Evolutionary conservation across 2,329 filamentous ascomycete genomes (phyloP).

Genomic region (Aureobasidium sp.): DNA sequence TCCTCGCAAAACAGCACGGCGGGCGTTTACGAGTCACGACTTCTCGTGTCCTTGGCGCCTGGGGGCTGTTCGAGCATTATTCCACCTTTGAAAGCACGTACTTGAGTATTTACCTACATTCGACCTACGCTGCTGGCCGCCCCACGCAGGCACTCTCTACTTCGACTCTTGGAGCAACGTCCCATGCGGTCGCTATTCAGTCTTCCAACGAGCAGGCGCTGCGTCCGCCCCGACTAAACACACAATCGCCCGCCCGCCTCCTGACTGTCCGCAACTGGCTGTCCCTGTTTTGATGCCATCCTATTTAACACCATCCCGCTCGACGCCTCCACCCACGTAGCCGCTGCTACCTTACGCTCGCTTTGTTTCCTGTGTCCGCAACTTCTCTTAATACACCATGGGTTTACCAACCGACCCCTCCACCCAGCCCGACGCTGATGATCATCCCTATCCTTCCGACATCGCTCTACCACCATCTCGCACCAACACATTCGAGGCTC

Average conservation of each 20-base stretch:
- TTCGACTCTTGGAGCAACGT: neutral
- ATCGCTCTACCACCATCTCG: conserved; percentile 9
- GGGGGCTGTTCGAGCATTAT: neutral
- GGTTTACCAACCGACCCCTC: conserved; percentile 5
- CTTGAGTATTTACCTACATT: neutral
- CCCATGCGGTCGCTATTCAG: conserved; percentile 8
- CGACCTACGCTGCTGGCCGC: neutral
- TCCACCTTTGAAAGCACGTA: neutral
- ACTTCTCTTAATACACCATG: neutral
- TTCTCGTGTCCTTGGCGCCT: neutral
- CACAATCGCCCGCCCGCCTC: conserved; percentile 1
- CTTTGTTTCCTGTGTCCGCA: conserved; percentile 6
- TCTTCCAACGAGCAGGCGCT: conserved; percentile 2
- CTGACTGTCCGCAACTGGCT: neutral
- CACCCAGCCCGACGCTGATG: conserved; percentile 4
- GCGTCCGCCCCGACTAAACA: conserved; percentile 10
- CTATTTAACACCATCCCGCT: neutral
- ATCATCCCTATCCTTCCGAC: conserved; percentile 5
- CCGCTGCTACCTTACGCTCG: conserved; percentile 9
- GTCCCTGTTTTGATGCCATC: neutral
- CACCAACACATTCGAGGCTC: conserved; percentile 5
- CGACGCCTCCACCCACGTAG: neutral
- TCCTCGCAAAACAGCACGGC: neutral
- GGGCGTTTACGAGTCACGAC: neutral
- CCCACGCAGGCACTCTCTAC: conserved; percentile 3